phyloP scores from a whole-genome alignment of 2,329 filamentous ascomycete species.

The Colletotrichum navitas region DNA sequence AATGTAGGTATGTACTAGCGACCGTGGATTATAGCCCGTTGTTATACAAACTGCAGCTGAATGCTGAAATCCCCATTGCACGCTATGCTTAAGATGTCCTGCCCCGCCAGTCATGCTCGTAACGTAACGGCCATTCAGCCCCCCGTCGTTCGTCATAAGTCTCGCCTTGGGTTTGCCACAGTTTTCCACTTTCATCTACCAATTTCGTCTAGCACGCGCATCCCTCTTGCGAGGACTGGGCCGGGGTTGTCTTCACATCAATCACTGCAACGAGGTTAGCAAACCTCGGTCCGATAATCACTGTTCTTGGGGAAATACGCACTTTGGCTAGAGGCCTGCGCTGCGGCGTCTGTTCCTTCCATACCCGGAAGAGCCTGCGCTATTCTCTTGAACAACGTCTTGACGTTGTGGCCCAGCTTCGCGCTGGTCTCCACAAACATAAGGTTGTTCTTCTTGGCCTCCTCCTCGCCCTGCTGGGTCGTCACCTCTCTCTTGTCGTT shows the following conservation, averaged over 20 bases:
- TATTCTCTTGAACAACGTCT: constrained; percentile 97
- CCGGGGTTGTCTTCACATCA: constrained; percentile 87
- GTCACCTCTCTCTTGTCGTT: constrained; percentile 99
- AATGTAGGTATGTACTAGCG: constrained; percentile 43
- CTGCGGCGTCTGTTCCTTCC: constrained; percentile 88
- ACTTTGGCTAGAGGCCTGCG: constrained; percentile 82
- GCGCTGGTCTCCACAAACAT: constrained; percentile 99
- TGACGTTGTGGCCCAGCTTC: constrained; percentile 98
- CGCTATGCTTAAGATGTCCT: constrained; percentile 50
- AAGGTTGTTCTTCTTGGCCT: constrained; percentile 96
- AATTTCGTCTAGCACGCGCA: constrained; percentile 70
- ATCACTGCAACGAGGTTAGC: constrained; percentile 74
- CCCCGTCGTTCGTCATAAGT: constrained; percentile 26
- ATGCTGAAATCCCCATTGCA: constrained; percentile 46
- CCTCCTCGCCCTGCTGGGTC: constrained; percentile 94
- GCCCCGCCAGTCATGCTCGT: constrained; percentile 40
- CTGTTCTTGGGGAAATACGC: constrained; percentile 54
- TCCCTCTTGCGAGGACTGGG: constrained; percentile 77
- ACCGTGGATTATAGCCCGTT: constrained; percentile 43
- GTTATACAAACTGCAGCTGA: constrained; percentile 45
- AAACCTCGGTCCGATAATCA: constrained; percentile 7
- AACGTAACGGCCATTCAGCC: constrained; percentile 33
- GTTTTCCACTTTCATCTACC: constrained; percentile 19
- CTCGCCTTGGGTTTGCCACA: constrained; percentile 41
- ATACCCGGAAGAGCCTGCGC: constrained; percentile 97